Conservation (phyloP, 2,329 filamentous ascomycete genomes). For the Colletotrichum tanaceti region DNA sequence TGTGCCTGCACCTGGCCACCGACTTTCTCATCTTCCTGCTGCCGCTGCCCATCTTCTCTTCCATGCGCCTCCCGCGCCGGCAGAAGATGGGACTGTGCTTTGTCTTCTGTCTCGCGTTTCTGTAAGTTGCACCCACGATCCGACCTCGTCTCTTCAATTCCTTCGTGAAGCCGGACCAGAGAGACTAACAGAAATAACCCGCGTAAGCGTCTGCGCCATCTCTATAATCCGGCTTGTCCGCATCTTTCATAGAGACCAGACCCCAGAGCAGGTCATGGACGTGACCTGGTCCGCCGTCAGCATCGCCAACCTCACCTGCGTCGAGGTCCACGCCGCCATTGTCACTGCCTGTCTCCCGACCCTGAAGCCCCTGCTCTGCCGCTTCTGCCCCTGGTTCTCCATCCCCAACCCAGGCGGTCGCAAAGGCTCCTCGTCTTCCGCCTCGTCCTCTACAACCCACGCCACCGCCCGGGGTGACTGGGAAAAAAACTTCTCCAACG, state of each 20-base stretch:
- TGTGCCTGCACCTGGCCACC: conserved; percentile 43
- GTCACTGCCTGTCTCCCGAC: conserved; percentile 53
- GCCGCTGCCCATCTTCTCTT: conserved; percentile 57
- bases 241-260: conserved; percentile 42
- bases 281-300: conserved; percentile 46
- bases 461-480: conserved; percentile 25
- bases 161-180: neutral
- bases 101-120: conserved; percentile 56
- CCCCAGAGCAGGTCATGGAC: conserved; percentile 41
- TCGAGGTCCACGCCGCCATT: conserved; percentile 53
- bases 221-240: conserved; percentile 49
- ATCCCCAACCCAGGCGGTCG: neutral
- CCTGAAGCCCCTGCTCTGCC: conserved; percentile 53
- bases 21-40: conserved; percentile 48
- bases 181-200: conserved; percentile 6
- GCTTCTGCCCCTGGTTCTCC: conserved; percentile 46
- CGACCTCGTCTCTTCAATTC: neutral
- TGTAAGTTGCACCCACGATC: conserved; percentile 42
- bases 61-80: conserved; percentile 54
- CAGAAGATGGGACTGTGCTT: conserved; percentile 55
- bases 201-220: conserved; percentile 51
- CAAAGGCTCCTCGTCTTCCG: neutral
- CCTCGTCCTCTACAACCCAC: conserved; percentile 1
- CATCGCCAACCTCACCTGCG: conserved; percentile 50
- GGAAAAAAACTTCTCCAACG: conserved; percentile 36